Conservation (phyloP, 1,284 basidiomycete species). For the Ceraceosorus guamensis region DNA sequence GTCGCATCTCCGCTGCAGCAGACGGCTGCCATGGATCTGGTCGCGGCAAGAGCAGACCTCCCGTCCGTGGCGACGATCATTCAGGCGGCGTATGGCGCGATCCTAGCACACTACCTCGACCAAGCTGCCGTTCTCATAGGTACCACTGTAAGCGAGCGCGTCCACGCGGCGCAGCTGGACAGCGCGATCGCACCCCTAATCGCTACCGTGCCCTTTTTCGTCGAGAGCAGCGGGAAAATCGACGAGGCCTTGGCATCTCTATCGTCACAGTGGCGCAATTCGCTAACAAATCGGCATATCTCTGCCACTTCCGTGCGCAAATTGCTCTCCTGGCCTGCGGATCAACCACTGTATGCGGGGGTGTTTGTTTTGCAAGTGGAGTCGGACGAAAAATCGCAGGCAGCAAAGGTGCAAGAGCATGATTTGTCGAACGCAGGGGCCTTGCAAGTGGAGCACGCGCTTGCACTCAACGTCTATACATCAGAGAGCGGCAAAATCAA, state of each 20-base stretch:
- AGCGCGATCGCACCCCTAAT: background rate
- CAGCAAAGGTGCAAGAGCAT: background rate
- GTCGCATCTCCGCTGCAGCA: too few species aligned
- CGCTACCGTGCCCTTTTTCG: slow-evolving; percentile 1
- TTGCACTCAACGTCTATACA: slow-evolving; percentile 1
- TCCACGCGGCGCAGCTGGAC: background rate
- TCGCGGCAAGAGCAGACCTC: background rate
- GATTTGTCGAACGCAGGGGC: background rate
- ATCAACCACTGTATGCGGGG: slow-evolving; percentile 7
- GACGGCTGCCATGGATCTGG: background rate
- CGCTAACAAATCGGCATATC: background rate
- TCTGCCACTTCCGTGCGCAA: background rate
- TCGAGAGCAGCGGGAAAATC: slow-evolving; percentile 1
- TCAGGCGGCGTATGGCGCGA: slow-evolving; percentile 6
- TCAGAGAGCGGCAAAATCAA: background rate
- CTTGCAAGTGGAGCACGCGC: background rate
- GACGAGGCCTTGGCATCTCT: background rate
- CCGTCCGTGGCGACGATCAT: slow-evolving; percentile 2
- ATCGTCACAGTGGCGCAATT: background rate
- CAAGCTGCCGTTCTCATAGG: slow-evolving; percentile 4
- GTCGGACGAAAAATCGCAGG: background rate
- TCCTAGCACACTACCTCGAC: slow-evolving; percentile 8
- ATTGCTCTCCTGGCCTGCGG: background rate
- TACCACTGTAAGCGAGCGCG: slow-evolving; percentile 1
- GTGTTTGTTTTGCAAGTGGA: slow-evolving; percentile 4